Evolutionary conservation across 352 stramenopile genomes (phyloP).

Genomic region (Salisapilia sapeloensis): DNA sequence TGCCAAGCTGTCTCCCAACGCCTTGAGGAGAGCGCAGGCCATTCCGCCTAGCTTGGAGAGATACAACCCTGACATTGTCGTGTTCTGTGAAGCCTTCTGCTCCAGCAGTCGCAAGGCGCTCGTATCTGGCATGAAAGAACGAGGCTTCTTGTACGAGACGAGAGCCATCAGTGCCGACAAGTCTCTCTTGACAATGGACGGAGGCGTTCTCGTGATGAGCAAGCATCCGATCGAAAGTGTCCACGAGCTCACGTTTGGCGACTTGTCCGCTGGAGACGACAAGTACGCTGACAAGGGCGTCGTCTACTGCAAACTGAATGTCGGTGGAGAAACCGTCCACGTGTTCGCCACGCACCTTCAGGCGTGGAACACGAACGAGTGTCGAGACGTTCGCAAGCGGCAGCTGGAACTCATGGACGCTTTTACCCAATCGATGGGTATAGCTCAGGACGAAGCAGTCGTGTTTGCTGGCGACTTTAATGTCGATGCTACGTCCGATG

Average conservation of each 20-base stretch:
- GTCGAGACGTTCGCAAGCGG: constrained; percentile 14
- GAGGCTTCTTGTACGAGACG: constrained; percentile 54
- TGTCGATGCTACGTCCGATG: constrained; percentile 10
- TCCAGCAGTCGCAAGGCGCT: constrained; percentile 18
- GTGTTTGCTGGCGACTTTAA: constrained; percentile 47
- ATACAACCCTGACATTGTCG: constrained; percentile 28
- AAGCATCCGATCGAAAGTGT: constrained; percentile 31
- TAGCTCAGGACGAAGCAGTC: constrained; percentile 24
- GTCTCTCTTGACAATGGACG: constrained; percentile 38
- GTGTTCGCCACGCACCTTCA: constrained; percentile 50
- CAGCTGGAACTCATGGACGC: constrained; percentile 23
- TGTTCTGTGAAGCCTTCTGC: constrained; percentile 66
- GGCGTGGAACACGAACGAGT: constrained; percentile 35
- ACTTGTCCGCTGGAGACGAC: constrained; percentile 30
- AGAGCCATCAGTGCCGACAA: constrained; percentile 25
- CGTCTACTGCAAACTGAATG: constrained; percentile 32
- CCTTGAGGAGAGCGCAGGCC: constrained; percentile 21
- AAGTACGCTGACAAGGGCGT: constrained; percentile 45
- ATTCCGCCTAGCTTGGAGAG: constrained; percentile 24
- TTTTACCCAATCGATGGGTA: constrained; percentile 27
- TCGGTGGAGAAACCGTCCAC: constrained; percentile 20
- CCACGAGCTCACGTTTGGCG: constrained; percentile 41
- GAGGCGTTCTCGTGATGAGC: constrained; percentile 54
- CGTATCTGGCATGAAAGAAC: constrained; percentile 40
- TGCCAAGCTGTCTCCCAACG: constrained; percentile 36